These are phyloP conservation scores for Geoglossum glabrum DNA, from an alignment of 495 filamentous ascomycete species.

Conservation along the genomic window DNA sequence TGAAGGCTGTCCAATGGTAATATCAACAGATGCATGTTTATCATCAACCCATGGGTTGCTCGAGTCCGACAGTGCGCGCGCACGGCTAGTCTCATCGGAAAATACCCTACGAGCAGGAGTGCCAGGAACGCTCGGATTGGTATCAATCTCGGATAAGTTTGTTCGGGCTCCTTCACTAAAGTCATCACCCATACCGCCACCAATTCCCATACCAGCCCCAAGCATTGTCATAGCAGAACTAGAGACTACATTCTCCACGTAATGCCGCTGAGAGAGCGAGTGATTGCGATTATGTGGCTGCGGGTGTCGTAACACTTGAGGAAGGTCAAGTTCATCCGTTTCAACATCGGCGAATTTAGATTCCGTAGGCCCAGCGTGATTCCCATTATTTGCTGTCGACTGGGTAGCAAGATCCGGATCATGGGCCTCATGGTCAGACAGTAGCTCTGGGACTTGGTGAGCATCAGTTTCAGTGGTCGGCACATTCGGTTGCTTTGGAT, in stretches of 20 bases:
- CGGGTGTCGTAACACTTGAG: conserved; percentile 31
- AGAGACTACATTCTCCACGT: conserved; percentile 15
- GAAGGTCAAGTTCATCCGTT: background rate
- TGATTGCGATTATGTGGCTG: conserved; percentile 39
- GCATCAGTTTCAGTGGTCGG: background rate
- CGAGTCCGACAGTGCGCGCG: conserved; percentile 19
- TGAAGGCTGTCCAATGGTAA: conserved; percentile 2
- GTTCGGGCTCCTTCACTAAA: conserved; percentile 12
- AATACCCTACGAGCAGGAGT: conserved; percentile 23
- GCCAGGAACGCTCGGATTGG: conserved; percentile 53
- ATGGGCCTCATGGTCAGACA: background rate
- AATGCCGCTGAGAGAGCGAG: conserved; percentile 33
- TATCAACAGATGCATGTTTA: conserved; percentile 18
- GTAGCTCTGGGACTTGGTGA: background rate
- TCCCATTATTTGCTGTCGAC: background rate
- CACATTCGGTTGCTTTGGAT: background rate
- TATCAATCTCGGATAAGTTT: conserved; percentile 50
- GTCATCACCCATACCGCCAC: background rate
- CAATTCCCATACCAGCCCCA: conserved; percentile 5
- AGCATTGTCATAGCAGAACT: conserved; percentile 3
- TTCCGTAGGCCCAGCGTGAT: background rate
- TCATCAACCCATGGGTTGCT: conserved; percentile 32
- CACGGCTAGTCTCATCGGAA: conserved; percentile 14
- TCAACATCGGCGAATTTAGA: background rate
- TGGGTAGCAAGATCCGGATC: background rate